Evolutionary conservation across 108 stramenopile genomes (phyloP).

Genomic region (Poteriospumella lacustris): DNA sequence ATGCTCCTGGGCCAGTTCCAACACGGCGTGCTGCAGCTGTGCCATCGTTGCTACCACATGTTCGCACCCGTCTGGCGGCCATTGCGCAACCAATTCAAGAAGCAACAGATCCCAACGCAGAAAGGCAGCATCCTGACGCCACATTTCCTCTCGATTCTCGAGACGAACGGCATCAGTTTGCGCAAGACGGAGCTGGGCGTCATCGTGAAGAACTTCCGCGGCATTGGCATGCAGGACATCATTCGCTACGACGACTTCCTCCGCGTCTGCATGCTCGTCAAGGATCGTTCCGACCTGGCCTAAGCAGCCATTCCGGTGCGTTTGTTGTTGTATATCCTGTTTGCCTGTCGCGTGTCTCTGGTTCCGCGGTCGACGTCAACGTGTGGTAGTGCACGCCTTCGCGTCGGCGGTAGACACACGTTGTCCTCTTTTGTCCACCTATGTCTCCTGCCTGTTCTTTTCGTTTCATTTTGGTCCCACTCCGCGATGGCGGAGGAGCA

Average conservation of each 20-base stretch:
- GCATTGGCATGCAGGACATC: neutral
- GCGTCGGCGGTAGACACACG: no score
- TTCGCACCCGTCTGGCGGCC: neutral
- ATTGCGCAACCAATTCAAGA: neutral
- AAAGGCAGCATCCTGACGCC: neutral
- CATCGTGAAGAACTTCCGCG: neutral
- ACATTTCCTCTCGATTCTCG: conserved; percentile 11
- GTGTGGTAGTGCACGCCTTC: no score
- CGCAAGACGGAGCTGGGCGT: conserved; percentile 5
- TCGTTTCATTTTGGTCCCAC: no score
- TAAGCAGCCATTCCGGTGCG: no score
- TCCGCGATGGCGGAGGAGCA: no score
- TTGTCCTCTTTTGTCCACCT: no score
- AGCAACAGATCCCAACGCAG: neutral
- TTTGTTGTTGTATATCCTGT: no score
- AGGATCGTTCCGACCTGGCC: no score
- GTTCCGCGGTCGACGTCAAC: no score
- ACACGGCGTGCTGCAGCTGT: neutral
- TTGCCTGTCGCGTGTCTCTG: no score
- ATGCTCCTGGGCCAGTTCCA: neutral
- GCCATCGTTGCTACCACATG: neutral
- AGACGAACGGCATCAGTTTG: neutral
- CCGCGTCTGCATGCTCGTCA: conserved; percentile 16
- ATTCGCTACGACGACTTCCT: conserved; percentile 11
- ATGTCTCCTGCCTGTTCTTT: no score